phyloP scores from a whole-genome alignment of 2,329 filamentous ascomycete species.

The Scedosporium dehoogii region DNA sequence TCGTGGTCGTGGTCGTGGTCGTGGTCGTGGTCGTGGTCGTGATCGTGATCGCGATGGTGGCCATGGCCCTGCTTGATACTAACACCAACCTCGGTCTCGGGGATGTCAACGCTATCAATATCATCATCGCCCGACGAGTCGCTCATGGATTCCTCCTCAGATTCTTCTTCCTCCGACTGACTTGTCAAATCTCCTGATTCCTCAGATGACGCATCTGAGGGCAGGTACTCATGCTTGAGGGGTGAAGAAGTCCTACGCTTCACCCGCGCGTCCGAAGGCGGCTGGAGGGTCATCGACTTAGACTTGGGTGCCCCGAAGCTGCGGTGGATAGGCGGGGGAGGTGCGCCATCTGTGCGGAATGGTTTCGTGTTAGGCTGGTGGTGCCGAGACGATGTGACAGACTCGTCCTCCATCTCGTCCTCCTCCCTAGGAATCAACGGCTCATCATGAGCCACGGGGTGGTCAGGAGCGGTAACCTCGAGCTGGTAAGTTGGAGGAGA shows the following conservation, averaged over 20 bases:
- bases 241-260: slow-evolving; percentile 62
- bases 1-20: slow-evolving; percentile 17
- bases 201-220: slow-evolving; percentile 58
- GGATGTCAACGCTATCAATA: slow-evolving; percentile 49
- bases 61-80: slow-evolving; percentile 38
- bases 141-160: slow-evolving; percentile 20
- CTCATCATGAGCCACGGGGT: neutral
- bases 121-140: slow-evolving; percentile 43
- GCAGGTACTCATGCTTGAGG: slow-evolving; percentile 92
- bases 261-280: slow-evolving; percentile 5
- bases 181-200: slow-evolving; percentile 48
- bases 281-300: slow-evolving; percentile 19
- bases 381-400: too few species aligned
- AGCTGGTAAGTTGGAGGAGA: neutral
- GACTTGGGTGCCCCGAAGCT: slow-evolving; percentile 24
- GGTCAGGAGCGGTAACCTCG: neutral
- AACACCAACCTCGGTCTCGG: slow-evolving; percentile 47
- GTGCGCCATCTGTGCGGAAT: slow-evolving; percentile 43
- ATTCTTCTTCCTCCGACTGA: slow-evolving; percentile 41
- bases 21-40: too few species aligned
- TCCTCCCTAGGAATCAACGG: neutral
- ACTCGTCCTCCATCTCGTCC: neutral
- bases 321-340: slow-evolving; percentile 45
- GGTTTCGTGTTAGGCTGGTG: slow-evolving; percentile 14
- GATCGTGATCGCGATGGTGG: slow-evolving; percentile 9